Percentiles rank a stretch among this genome's conserved stretches.
Evolutionary conservation across 2,329 filamentous ascomycete genomes (phyloP).

Genomic region (Immersiporthe knoxdaviesiana): DNA sequence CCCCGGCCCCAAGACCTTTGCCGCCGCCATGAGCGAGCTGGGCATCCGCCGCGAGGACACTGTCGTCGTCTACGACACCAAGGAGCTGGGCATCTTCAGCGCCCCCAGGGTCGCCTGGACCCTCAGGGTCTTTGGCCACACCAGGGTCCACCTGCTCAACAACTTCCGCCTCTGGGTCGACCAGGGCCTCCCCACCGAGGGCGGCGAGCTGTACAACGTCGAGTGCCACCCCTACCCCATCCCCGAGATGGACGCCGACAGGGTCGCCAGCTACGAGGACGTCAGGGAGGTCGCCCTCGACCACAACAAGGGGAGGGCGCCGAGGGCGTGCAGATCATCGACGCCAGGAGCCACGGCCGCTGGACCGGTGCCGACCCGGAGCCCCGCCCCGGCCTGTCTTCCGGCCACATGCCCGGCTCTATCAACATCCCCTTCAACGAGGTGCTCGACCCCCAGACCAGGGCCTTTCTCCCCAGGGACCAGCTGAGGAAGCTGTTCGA

Average conservation of each 20-base stretch:
- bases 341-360: slow-evolving; percentile 78
- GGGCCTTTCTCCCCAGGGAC: slow-evolving; percentile 73
- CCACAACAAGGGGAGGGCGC: slow-evolving; percentile 79
- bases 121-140: slow-evolving; percentile 84
- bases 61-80: slow-evolving; percentile 91
- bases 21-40: slow-evolving; percentile 83
- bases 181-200: slow-evolving; percentile 78
- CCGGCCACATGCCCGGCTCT: slow-evolving; percentile 89
- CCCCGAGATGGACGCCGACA: slow-evolving; percentile 59
- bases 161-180: slow-evolving; percentile 96
- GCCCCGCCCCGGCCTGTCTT: slow-evolving; percentile 81
- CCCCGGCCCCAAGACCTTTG: slow-evolving; percentile 78
- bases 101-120: slow-evolving; percentile 96
- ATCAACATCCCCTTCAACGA: slow-evolving; percentile 80
- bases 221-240: slow-evolving; percentile 69
- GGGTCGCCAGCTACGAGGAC: slow-evolving; percentile 81
- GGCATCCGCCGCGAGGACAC: slow-evolving; percentile 87
- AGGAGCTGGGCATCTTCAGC: slow-evolving; percentile 91
- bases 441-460: slow-evolving; percentile 81
- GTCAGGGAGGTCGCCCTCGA: slow-evolving; percentile 78
- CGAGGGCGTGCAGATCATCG: slow-evolving; percentile 84
- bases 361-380: slow-evolving; percentile 85
- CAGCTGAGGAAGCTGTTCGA: slow-evolving; percentile 77
- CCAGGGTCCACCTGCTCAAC: slow-evolving; percentile 86
- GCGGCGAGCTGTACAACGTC: slow-evolving; percentile 71